phyloP scores from a whole-genome alignment of 768 basidiomycete species.

The Favolaschia claudopus region DNA sequence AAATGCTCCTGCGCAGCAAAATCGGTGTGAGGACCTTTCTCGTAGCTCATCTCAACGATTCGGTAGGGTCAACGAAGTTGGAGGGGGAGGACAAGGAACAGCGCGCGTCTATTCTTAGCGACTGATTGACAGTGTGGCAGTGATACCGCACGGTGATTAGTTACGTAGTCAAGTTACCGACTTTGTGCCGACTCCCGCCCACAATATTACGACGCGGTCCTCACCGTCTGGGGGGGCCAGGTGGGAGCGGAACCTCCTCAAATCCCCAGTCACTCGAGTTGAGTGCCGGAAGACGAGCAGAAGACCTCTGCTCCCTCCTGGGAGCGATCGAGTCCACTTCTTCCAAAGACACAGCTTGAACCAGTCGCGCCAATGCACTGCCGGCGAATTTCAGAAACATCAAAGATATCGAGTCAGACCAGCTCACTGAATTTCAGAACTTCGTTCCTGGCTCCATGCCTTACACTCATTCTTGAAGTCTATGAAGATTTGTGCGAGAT shows the following conservation, averaged over 20 bases:
- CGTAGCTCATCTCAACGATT: slow-evolving; percentile 13
- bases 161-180: slow-evolving; percentile 3
- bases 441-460: slow-evolving; percentile 74
- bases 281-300: slow-evolving; percentile 53
- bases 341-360: slow-evolving; percentile 46
- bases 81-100: slow-evolving; percentile 38
- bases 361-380: slow-evolving; percentile 51
- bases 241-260: slow-evolving; percentile 57
- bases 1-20: slow-evolving; percentile 35
- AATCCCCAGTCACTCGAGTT: slow-evolving; percentile 62
- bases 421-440: slow-evolving; percentile 78
- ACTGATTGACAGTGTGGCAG: slow-evolving; percentile 43
- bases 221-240: slow-evolving; percentile 37
- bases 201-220: neutral
- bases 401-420: neutral
- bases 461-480: slow-evolving; percentile 81
- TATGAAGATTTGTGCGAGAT: slow-evolving; percentile 73
- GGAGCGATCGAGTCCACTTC: slow-evolving; percentile 28
- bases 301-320: slow-evolving; percentile 34
- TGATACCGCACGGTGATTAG: slow-evolving; percentile 28
- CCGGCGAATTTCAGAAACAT: slow-evolving; percentile 14
- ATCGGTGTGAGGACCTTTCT: slow-evolving; percentile 8
- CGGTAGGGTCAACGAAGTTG: slow-evolving; percentile 30
- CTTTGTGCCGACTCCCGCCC: neutral
- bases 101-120: slow-evolving; percentile 1